phyloP scores from a whole-genome alignment of 2,329 filamentous ascomycete species.

The Aaosphaeria pasadenensis region DNA sequence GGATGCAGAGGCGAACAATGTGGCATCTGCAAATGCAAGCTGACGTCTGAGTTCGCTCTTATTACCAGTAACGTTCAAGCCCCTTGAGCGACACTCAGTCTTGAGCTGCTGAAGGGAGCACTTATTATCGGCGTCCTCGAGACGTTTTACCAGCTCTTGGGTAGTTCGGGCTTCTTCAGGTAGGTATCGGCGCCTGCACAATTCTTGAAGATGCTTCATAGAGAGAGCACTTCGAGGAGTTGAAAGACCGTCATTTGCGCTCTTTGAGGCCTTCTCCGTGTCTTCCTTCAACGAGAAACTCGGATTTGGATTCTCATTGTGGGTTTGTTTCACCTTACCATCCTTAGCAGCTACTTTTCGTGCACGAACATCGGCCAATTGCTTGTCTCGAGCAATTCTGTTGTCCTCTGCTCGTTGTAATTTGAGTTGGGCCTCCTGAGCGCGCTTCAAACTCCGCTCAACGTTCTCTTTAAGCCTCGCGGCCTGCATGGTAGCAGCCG shows the following conservation, averaged over 20 bases:
- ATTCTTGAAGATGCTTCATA: constrained; percentile 14
- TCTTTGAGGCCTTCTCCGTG: constrained; percentile 3
- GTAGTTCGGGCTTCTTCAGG: constrained; percentile 8
- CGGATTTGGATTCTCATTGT: neutral
- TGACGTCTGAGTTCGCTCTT: constrained; percentile 23
- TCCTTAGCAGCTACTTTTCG: constrained; percentile 14
- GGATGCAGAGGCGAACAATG: constrained; percentile 2
- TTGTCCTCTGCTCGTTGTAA: constrained; percentile 4
- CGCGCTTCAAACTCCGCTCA: constrained; percentile 1
- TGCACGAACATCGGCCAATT: constrained; percentile 3
- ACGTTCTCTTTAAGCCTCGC: constrained; percentile 12
- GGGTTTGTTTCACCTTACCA: constrained; percentile 7
- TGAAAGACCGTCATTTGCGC: constrained; percentile 8
- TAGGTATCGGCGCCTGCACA: constrained; percentile 20
- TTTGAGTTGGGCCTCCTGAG: neutral
- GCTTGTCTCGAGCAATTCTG: neutral
- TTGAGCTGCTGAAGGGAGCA: constrained; percentile 15
- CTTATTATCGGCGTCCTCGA: constrained; percentile 21
- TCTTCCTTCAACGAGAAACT: neutral
- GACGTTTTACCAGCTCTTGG: constrained; percentile 15
- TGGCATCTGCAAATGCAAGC: constrained; percentile 21
- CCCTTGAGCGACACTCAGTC: constrained; percentile 19
- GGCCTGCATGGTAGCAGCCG: constrained; percentile 14
- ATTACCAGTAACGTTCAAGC: constrained; percentile 15
- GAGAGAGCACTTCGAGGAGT: constrained; percentile 24